phyloP scores from a whole-genome alignment of 2,329 filamentous ascomycete species.

The Alternaria rosae region DNA sequence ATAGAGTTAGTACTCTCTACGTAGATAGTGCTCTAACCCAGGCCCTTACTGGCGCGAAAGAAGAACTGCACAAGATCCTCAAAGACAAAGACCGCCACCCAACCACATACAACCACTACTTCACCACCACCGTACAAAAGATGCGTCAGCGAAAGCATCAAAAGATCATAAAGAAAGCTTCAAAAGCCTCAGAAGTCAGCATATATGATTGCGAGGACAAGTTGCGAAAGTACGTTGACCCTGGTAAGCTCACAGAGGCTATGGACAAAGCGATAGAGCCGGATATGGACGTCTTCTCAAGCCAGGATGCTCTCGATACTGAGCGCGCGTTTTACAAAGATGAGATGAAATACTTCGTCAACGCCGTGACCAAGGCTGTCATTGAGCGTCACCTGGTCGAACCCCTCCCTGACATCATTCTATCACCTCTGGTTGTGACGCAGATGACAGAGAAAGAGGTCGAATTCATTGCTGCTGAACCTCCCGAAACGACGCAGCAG shows the following conservation, averaged over 20 bases:
- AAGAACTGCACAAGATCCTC: slow-evolving; percentile 57
- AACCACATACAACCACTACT: slow-evolving; percentile 63
- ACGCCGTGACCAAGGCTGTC: slow-evolving; percentile 45
- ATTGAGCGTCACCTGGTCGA: slow-evolving; percentile 51
- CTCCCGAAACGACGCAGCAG: slow-evolving; percentile 34
- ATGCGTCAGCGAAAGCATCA: slow-evolving; percentile 19
- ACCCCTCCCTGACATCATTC: slow-evolving; percentile 35
- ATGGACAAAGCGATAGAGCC: slow-evolving; percentile 18
- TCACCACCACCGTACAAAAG: slow-evolving; percentile 33
- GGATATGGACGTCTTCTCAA: slow-evolving; percentile 47
- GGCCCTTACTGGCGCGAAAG: slow-evolving; percentile 41
- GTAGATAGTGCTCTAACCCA: slow-evolving; percentile 53
- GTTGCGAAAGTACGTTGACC: neutral
- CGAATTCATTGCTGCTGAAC: slow-evolving; percentile 44
- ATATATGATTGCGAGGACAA: neutral
- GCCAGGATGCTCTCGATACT: slow-evolving; percentile 48
- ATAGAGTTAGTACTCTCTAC: slow-evolving; percentile 47
- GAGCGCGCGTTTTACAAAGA: slow-evolving; percentile 51
- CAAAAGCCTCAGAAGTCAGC: neutral
- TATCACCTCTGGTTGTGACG: slow-evolving; percentile 42
- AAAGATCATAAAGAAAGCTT: neutral
- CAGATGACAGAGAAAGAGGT: slow-evolving; percentile 47
- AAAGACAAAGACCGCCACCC: slow-evolving; percentile 57
- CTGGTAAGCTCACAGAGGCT: neutral
- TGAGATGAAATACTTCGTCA: slow-evolving; percentile 48